phyloP scores from a whole-genome alignment of 73 alveolate species.

The Uronychia binucleata region DNA sequence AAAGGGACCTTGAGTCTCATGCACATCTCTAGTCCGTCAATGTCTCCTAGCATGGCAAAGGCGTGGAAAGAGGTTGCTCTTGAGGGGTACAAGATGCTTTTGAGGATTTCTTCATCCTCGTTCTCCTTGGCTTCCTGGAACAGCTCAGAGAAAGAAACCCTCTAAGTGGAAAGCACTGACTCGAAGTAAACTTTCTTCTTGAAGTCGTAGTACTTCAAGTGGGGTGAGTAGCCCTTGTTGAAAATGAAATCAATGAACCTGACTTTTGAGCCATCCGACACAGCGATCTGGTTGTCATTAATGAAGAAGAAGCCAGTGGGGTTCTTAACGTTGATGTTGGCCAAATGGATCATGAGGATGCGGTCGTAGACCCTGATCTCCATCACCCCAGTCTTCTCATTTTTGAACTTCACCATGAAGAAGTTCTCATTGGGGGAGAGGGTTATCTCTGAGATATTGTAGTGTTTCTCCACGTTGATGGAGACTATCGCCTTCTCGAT shows the following conservation, averaged over 20 bases:
- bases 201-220: neutral
- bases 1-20: neutral
- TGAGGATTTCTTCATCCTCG: neutral
- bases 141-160: neutral
- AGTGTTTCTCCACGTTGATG: neutral
- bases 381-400: neutral
- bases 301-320: neutral
- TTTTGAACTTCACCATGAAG: neutral
- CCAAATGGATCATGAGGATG: neutral
- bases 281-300: neutral
- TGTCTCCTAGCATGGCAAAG: neutral
- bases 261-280: neutral
- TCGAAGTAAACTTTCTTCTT: neutral
- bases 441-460: neutral
- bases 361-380: neutral
- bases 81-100: neutral
- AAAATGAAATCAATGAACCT: neutral
- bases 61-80: neutral
- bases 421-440: neutral
- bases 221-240: neutral
- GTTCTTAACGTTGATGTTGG: neutral
- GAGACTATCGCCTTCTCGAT: neutral
- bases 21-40: neutral
- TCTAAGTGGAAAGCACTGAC: neutral
- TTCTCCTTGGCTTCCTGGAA: neutral